Percentiles rank a stretch among this genome's conserved stretches.
phyloP scores from a whole-genome alignment of 257 asterid genomes.

The Echium plantagineum region DNA sequence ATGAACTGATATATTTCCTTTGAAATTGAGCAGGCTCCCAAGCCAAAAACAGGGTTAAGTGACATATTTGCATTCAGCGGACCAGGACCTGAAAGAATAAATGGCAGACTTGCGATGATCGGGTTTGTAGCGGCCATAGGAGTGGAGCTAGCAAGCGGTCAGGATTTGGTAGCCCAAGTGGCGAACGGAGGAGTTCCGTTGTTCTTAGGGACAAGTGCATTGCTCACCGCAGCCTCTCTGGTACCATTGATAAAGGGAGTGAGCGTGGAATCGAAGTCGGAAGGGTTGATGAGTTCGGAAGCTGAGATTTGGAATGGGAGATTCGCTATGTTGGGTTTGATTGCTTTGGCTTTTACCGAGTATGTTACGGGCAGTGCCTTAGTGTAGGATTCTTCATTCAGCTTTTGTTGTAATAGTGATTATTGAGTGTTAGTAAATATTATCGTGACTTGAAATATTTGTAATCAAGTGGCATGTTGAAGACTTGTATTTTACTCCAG shows the following conservation, averaged over 20 bases:
- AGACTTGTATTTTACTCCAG: too few species aligned
- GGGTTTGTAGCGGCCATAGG: constrained; percentile 79
- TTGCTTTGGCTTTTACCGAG: constrained; percentile 77
- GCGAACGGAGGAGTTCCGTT: constrained; percentile 44
- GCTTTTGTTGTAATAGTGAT: too few species aligned
- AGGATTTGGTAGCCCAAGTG: constrained; percentile 42
- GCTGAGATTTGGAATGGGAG: constrained; percentile 84
- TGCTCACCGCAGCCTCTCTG: constrained; percentile 55
- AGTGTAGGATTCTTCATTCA: constrained; percentile 8
- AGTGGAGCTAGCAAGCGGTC: constrained; percentile 48
- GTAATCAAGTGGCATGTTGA: too few species aligned
- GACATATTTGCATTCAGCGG: too few species aligned
- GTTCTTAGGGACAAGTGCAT: constrained; percentile 38
- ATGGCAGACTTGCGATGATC: constrained; percentile 74
- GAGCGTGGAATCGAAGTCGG: too few species aligned
- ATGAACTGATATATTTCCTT: too few species aligned
- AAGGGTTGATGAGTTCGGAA: constrained; percentile 45
- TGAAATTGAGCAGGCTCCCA: neutral
- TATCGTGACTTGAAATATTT: too few species aligned
- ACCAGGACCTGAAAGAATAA: constrained; percentile 75
- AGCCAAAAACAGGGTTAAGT: constrained; percentile 34
- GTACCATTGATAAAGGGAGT: constrained; percentile 54
- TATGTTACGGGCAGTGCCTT: constrained; percentile 56
- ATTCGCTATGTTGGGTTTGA: constrained; percentile 75
- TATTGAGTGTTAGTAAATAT: too few species aligned